Base-by-base conservation (phyloP, 2,329 filamentous ascomycete species). In the Botrytis medusae region DNA sequence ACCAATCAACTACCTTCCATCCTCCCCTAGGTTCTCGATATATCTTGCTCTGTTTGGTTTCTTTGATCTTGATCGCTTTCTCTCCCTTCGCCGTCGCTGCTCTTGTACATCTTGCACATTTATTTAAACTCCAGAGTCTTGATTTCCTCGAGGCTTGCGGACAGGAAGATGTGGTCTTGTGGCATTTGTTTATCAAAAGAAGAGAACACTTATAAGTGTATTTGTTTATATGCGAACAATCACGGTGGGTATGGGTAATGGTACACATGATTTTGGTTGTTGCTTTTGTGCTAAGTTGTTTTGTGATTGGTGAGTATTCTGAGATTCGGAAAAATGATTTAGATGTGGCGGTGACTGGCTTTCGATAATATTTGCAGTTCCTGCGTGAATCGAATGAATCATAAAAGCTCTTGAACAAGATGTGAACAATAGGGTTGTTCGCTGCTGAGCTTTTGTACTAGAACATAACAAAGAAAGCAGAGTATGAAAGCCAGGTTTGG, bases 371-470 rank as follows among this genome's bases (percentile, higher is more conserved):
- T 68, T 29, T 42, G 48, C 22, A 3, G 16, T 34, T 68, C 10
- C 10, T 29, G 34, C 57, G 9, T 42, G 18, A 22, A 4, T 18
- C 9, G 48, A 40, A 5, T 29, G 25, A 42, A 29, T 37, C 37
- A 14, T 18, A 20, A 68, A 16, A n/a, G n/a, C 8, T 5, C 42
- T 12, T 16, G 18, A 29, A 29, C 34, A 40, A 34, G 4, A 22
- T 40, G 5, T 42, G 64, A 68, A 68, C 48, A 68, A 68, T 68
- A 5, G 10, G 2, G 48, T 68, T 68, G 65, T 68, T 68, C 34
- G 20, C 4, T 68, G 34, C 48, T 1, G 2, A 32, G 48, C 25
- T 68, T 16, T 68, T 68, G 34, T 68, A 54, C 34, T 42, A 5
- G 25, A 68, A 57, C 8, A 3, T 14, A 42, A 68, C 34, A 68